phyloP scores from a whole-genome alignment of 345 rosid species.

The Angophora floribunda region DNA sequence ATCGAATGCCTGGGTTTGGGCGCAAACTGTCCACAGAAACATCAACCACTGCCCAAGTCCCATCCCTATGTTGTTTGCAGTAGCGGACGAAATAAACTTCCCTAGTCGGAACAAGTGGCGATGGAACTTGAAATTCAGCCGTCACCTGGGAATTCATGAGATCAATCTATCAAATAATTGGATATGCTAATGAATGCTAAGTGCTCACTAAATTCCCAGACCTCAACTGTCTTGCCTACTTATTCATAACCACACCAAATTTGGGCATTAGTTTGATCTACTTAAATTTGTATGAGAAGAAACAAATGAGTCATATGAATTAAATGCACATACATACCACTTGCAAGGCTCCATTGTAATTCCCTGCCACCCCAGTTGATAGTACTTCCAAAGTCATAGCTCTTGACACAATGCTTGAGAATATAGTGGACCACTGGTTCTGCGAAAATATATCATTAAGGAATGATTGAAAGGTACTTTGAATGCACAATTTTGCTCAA shows the following conservation, averaged over 20 bases:
- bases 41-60: constrained; percentile 92
- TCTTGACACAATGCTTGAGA: constrained; percentile 62
- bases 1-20: constrained; percentile 31
- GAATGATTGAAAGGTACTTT: not conserved
- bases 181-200: not conserved
- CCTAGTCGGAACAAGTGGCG: constrained; percentile 77
- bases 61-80: constrained; percentile 68
- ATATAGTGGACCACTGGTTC: constrained; percentile 74
- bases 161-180: not conserved
- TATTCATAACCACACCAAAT: not conserved
- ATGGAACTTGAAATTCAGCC: constrained; percentile 67
- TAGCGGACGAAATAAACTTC: constrained; percentile 66
- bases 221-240: not conserved
- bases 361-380: constrained; percentile 58
- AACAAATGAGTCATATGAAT: not conserved
- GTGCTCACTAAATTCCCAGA: not conserved
- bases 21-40: constrained; percentile 72
- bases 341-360: constrained; percentile 67
- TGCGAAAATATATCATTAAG: constrained; percentile 3
- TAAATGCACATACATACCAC: constrained; percentile 4
- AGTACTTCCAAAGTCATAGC: constrained; percentile 61
- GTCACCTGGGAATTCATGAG: constrained; percentile 42
- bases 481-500: too few species aligned
- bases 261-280: not conserved
- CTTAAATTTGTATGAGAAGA: not conserved